Evolutionary conservation across 2,329 filamentous ascomycete species (phyloP), one percentile per base, ranked within the genome.

Genomic region (Scortechinia acanthostroma): DNA sequence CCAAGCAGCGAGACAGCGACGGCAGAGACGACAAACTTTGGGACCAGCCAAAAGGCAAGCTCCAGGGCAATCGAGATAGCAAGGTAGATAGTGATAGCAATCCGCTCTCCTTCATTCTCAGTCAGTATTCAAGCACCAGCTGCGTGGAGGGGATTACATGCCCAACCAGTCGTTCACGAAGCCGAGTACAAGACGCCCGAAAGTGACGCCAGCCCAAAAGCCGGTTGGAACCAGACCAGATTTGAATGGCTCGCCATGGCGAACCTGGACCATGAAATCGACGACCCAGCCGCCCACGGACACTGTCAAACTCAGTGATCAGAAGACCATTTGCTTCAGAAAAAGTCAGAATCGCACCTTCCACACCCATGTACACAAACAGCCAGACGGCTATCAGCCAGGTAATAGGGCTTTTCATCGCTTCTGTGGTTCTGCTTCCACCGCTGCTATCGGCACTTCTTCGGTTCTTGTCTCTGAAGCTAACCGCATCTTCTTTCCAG

Each of bases 141-240:
- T 90, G 71, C 0, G 77, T 83, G 1, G 82, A 82, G 0, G 86
- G 84, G 55, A 89, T 89, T 48, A 89, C 61, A 0, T 86, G 86
- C 0, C 86, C 86, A n/a, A n/a, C n/a, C n/a, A n/a, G n/a, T n/a
- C n/a, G n/a, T n/a, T 94, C 3, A 91, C 68, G 52, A 94, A 93
- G 0, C 87, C 87, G 15, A 94, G 63, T 0, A 82, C 59, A 2
- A 93, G 66, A 1, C 89, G 71, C 0, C 89, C 88, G 0, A 88
- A 60, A 0, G 88, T 91, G 50, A 94, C 72, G 0, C 88, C 89
- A 37, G 88, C 74, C 89, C 89, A 95, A 64, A 91, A 94, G 0
- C 87, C 83, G 0, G 87, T 91, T 0, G 81, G 83, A 0, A 79
- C 80, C 65, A 93, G 78, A 2, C 88, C 88, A 23, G 84, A 82